Evolutionary conservation across 2,329 filamentous ascomycete genomes (phyloP).

Genomic region (Sclerotinia subarctica): DNA sequence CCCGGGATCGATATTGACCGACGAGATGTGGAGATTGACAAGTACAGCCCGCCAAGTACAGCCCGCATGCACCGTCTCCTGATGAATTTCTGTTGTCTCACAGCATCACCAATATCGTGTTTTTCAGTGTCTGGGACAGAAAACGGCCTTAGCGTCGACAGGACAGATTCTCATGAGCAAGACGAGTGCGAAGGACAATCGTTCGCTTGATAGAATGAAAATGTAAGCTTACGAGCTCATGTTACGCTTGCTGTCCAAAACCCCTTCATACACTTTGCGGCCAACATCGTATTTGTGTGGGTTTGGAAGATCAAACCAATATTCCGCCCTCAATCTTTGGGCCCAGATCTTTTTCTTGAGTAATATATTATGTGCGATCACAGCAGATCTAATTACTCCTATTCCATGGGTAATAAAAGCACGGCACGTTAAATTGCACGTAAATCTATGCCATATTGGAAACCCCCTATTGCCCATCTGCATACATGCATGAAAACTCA

Average conservation of each 20-base stretch:
- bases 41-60: slow-evolving; percentile 1
- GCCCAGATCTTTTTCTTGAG: too few species aligned
- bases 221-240: background rate
- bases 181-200: background rate
- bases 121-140: background rate
- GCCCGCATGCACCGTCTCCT: background rate
- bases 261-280: background rate
- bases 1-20: background rate
- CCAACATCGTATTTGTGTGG: background rate
- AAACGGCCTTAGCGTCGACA: background rate
- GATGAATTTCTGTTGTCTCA: background rate
- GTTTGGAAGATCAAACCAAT: too few species aligned
- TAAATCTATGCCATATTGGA: background rate
- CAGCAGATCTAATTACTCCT: background rate
- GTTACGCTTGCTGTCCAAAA: background rate
- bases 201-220: background rate
- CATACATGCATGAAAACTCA: background rate
- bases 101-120: background rate
- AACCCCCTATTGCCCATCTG: background rate
- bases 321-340: background rate
- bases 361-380: background rate
- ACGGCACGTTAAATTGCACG: background rate
- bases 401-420: background rate
- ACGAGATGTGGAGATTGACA: background rate
- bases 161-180: background rate